Conservation (phyloP, 129 eudicot species). For the Calendula officinalis region DNA sequence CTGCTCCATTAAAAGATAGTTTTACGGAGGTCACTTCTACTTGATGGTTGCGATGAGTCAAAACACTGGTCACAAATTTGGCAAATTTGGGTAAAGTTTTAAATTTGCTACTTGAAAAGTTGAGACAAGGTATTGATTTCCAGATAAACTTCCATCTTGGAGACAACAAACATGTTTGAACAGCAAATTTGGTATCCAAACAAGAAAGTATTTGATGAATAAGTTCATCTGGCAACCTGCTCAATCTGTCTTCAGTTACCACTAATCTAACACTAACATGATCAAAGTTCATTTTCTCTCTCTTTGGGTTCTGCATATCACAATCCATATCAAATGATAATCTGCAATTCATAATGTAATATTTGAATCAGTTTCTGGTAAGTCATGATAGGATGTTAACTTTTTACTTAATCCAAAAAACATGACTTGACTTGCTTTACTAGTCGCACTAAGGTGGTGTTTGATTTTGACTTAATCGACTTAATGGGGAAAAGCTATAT, state of each 20-base stretch:
- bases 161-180: neutral
- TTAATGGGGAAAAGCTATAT: too few species aligned
- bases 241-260: too few species aligned
- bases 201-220: neutral
- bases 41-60: neutral
- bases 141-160: neutral
- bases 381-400: too few species aligned
- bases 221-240: too few species aligned
- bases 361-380: too few species aligned
- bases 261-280: neutral
- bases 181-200: constrained; percentile 2
- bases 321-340: too few species aligned
- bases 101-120: neutral
- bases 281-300: constrained; percentile 2
- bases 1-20: neutral
- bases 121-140: constrained; percentile 17
- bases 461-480: too few species aligned
- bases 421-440: too few species aligned
- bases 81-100: neutral
- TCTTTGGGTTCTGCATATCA: too few species aligned
- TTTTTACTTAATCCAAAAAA: too few species aligned
- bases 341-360: too few species aligned
- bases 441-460: too few species aligned
- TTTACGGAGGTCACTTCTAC: neutral
- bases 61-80: constrained; percentile 9